These are phyloP conservation scores for Dentipellis fragilis DNA, from an alignment of 768 basidiomycete genomes.

Conservation along the genomic window DNA sequence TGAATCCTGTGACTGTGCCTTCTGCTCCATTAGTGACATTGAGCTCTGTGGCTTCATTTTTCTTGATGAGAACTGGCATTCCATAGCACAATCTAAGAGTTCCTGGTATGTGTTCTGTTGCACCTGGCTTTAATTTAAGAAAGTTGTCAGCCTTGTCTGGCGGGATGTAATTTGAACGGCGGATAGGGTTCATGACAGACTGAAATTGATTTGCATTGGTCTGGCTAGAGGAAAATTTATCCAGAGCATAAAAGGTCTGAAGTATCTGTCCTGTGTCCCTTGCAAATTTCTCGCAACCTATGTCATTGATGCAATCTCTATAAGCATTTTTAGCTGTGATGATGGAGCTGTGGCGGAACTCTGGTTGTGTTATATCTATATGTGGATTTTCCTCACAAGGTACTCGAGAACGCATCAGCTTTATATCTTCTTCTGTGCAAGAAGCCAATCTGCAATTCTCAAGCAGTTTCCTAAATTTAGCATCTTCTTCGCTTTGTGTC, in stretches of 20 bases:
- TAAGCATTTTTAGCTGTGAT: constrained; percentile 29
- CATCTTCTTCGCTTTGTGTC: too few species aligned
- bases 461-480: constrained; percentile 20
- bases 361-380: constrained; percentile 7
- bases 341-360: constrained; percentile 26
- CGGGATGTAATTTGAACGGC: not conserved
- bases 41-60: constrained; percentile 16
- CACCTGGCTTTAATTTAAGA: constrained; percentile 10
- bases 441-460: constrained; percentile 30
- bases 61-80: constrained; percentile 16
- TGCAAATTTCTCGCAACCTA: constrained; percentile 19
- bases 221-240: not conserved
- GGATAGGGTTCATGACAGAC: not conserved
- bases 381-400: constrained; percentile 6
- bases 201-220: not conserved
- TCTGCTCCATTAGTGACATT: constrained; percentile 19
- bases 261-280: too few species aligned
- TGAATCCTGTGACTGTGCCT: constrained; percentile 12
- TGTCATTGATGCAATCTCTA: constrained; percentile 27
- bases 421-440: constrained; percentile 28
- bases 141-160: constrained; percentile 16
- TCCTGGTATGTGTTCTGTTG: constrained; percentile 12
- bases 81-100: constrained; percentile 13
- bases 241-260: constrained; percentile 22
- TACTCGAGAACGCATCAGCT: constrained; percentile 21